A percentile compares a stretch with the other conserved stretches of the same genome.
These are phyloP conservation scores for Ganoderma leucocontextum DNA, from an alignment of 1,284 basidiomycete genomes.

Conservation along the genomic window DNA sequence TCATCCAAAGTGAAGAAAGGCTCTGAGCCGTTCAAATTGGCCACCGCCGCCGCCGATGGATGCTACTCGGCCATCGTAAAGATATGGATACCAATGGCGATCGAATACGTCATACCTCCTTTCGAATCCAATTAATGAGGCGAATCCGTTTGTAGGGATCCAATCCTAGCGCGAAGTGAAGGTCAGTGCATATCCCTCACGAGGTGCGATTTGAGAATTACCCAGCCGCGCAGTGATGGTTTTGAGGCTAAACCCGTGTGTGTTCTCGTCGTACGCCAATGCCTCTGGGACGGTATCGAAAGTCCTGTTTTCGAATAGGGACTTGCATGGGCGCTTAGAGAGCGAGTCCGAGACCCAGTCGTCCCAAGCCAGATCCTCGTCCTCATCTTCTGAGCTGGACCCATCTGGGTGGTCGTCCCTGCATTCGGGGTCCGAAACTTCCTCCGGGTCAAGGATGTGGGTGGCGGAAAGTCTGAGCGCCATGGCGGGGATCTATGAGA, in stretches of 20 bases:
- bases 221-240: slow-evolving; percentile 57
- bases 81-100: slow-evolving; percentile 6
- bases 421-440: slow-evolving; percentile 12
- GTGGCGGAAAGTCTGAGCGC: slow-evolving; percentile 25
- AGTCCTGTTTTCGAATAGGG: slow-evolving; percentile 81
- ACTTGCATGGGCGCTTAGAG: slow-evolving; percentile 64
- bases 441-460: slow-evolving; percentile 16
- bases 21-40: slow-evolving; percentile 63
- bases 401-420: slow-evolving; percentile 9
- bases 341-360: slow-evolving; percentile 82
- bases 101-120: slow-evolving; percentile 55
- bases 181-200: slow-evolving; percentile 13
- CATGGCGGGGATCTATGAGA: slow-evolving; percentile 16
- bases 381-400: slow-evolving; percentile 48
- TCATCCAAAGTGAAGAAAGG: slow-evolving; percentile 76
- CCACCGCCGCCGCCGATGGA: slow-evolving; percentile 53
- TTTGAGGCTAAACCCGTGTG: slow-evolving; percentile 72
- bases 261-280: slow-evolving; percentile 68
- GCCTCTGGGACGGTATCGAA: slow-evolving; percentile 71
- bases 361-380: slow-evolving; percentile 74
- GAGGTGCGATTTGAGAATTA: slow-evolving; percentile 43
- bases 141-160: slow-evolving; percentile 81
- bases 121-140: slow-evolving; percentile 88
- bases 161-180: slow-evolving; percentile 44
- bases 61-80: slow-evolving; percentile 52